Evolutionary conservation across 2,329 filamentous ascomycete genomes (phyloP).

Genomic region (Fusarium sp.): DNA sequence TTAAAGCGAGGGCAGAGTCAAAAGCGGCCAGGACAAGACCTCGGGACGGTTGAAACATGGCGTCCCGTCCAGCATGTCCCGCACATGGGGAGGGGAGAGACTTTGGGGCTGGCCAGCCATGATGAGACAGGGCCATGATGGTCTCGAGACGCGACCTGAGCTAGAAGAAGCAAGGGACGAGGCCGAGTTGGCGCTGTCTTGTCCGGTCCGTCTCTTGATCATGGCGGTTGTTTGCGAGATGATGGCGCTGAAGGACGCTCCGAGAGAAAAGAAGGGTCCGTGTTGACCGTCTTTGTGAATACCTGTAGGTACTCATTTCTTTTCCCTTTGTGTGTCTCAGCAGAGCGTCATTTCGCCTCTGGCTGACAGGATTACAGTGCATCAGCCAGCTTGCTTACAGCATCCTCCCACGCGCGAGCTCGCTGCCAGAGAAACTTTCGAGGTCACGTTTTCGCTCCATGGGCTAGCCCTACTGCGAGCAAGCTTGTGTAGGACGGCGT

Average conservation of each 20-base stretch:
- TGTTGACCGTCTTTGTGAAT: conserved; percentile 8
- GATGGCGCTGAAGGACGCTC: neutral
- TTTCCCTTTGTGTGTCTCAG: conserved; percentile 4
- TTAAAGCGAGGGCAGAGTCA: conserved; percentile 26
- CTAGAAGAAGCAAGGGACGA: conserved; percentile 25
- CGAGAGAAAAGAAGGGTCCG: conserved; percentile 2
- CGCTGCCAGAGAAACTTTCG: neutral
- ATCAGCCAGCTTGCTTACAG: conserved; percentile 14
- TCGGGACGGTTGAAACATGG: conserved; percentile 29
- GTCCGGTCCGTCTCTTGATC: neutral
- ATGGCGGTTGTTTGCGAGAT: neutral
- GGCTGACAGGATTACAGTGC: conserved; percentile 23
- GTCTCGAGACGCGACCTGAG: neutral
- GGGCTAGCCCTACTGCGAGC: neutral
- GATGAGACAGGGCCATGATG: neutral
- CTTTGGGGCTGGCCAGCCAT: neutral
- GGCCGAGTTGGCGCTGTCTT: neutral
- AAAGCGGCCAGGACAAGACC: conserved; percentile 10
- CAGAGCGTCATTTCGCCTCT: conserved; percentile 22
- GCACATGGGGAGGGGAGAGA: neutral
- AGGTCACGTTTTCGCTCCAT: neutral
- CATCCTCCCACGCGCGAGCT: neutral
- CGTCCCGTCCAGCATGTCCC: conserved; percentile 10
- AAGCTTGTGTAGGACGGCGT: neutral
- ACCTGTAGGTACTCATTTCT: neutral